Evolutionary conservation across 257 asterid species (phyloP).

Genomic region (Solanum appendiculatum): DNA sequence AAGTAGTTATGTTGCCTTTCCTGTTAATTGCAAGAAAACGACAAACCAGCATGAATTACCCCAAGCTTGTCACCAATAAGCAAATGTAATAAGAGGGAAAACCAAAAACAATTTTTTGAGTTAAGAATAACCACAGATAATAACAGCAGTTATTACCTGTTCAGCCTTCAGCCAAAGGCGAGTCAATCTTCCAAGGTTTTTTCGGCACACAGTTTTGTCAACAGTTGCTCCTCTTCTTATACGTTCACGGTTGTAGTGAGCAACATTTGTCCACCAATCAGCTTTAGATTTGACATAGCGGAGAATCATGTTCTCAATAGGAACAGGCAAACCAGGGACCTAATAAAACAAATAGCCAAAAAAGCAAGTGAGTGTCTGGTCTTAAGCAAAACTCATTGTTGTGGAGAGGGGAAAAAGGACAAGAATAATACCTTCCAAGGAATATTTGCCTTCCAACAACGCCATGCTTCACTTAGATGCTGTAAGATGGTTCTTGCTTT

Average conservation of each 20-base stretch:
- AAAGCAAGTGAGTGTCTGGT: not conserved
- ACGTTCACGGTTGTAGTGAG: slow-evolving; percentile 97
- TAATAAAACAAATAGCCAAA: slow-evolving; percentile 8
- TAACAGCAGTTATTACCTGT: slow-evolving; percentile 36
- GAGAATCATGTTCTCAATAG: slow-evolving; percentile 97
- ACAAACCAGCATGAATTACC: not conserved
- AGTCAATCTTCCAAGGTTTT: slow-evolving; percentile 97
- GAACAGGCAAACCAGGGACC: slow-evolving; percentile 98
- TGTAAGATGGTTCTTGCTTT: slow-evolving; percentile 97
- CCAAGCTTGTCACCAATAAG: not conserved
- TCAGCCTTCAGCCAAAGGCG: slow-evolving; percentile 99
- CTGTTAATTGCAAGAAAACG: slow-evolving; percentile 18
- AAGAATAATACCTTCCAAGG: slow-evolving; percentile 76
- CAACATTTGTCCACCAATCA: slow-evolving; percentile 99
- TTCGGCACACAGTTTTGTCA: slow-evolving; percentile 98
- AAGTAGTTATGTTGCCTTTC: slow-evolving; percentile 95
- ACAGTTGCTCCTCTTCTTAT: slow-evolving; percentile 99
- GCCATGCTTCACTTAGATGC: slow-evolving; percentile 99
- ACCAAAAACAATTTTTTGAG: not conserved
- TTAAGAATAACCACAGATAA: not conserved
- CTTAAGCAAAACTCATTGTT: not conserved
- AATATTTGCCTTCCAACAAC: slow-evolving; percentile 99
- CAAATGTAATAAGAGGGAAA: not conserved
- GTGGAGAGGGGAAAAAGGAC: not conserved
- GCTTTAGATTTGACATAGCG: slow-evolving; percentile 99